phyloP scores from a whole-genome alignment of 2,329 filamentous ascomycete genomes.

The Colletotrichum sp. region DNA sequence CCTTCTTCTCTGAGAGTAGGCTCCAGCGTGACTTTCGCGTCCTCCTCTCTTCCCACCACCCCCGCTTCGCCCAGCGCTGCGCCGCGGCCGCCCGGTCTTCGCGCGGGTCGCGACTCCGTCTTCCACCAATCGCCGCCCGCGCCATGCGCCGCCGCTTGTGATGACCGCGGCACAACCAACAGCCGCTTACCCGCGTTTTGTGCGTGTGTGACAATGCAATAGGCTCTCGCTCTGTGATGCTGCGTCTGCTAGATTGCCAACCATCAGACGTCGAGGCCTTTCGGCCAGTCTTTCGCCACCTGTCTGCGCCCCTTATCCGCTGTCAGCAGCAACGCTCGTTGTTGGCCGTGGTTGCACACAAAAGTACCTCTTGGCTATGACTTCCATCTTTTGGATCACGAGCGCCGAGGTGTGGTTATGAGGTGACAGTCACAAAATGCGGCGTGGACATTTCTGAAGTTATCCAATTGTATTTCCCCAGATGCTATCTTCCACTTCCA shows the following conservation, averaged over 20 bases:
- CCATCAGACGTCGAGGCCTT: background rate
- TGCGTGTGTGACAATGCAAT: background rate
- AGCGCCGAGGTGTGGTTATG: background rate
- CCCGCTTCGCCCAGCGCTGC: background rate
- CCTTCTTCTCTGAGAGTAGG: background rate
- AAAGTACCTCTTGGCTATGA: background rate
- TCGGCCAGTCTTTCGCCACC: background rate
- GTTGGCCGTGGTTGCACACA: background rate
- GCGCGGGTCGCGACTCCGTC: background rate
- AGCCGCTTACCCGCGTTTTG: background rate
- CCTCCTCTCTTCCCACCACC: background rate
- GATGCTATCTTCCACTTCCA: background rate
- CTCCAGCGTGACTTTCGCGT: background rate
- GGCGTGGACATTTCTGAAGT: background rate
- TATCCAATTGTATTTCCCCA: background rate
- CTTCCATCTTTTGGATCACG: background rate
- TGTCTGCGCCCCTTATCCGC: background rate
- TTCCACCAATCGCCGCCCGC: background rate
- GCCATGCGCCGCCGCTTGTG: background rate
- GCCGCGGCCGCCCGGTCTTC: background rate
- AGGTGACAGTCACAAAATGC: background rate
- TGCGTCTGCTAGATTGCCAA: background rate
- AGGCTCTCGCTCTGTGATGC: background rate
- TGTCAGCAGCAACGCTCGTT: background rate
- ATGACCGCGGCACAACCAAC: background rate